Evolutionary conservation across 768 basidiomycete species (phyloP).

Genomic region (Tephrocybe rancida): DNA sequence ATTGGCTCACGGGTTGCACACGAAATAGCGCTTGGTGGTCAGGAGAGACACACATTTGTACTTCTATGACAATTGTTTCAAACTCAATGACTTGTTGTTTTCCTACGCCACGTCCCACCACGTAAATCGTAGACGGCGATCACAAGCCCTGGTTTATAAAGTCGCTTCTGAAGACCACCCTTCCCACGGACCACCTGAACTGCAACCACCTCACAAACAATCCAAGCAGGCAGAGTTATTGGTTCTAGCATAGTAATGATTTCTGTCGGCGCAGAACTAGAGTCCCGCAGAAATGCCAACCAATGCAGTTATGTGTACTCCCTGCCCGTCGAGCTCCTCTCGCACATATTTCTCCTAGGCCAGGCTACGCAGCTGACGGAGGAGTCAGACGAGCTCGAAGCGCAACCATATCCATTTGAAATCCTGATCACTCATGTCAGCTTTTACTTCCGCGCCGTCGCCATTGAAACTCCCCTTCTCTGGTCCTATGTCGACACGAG

Average conservation of each 20-base stretch:
- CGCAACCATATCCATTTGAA: conserved; percentile 30
- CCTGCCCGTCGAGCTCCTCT: conserved; percentile 34
- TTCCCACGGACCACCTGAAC: too few species aligned
- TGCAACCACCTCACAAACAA: too few species aligned
- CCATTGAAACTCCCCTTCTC: conserved; percentile 35
- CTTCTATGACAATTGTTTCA: too few species aligned
- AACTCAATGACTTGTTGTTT: too few species aligned
- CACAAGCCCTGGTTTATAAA: too few species aligned
- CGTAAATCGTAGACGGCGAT: too few species aligned
- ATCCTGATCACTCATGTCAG: conserved; percentile 39
- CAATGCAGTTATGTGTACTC: conserved; percentile 15
- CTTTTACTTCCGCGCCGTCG: conserved; percentile 38
- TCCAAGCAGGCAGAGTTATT: too few species aligned
- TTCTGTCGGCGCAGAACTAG: not conserved
- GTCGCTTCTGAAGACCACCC: too few species aligned
- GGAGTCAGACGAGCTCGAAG: conserved; percentile 5
- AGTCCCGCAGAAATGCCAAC: not conserved
- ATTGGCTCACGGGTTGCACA: conserved; percentile 39
- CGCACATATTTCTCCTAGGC: conserved; percentile 31
- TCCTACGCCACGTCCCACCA: too few species aligned
- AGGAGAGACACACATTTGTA: too few species aligned
- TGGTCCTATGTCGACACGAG: conserved; percentile 39
- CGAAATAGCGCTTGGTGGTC: too few species aligned
- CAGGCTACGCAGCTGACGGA: conserved; percentile 15
- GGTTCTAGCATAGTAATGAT: too few species aligned